Conservation (phyloP, 768 basidiomycete genomes). For the Macrolepiota fuliginosa region DNA sequence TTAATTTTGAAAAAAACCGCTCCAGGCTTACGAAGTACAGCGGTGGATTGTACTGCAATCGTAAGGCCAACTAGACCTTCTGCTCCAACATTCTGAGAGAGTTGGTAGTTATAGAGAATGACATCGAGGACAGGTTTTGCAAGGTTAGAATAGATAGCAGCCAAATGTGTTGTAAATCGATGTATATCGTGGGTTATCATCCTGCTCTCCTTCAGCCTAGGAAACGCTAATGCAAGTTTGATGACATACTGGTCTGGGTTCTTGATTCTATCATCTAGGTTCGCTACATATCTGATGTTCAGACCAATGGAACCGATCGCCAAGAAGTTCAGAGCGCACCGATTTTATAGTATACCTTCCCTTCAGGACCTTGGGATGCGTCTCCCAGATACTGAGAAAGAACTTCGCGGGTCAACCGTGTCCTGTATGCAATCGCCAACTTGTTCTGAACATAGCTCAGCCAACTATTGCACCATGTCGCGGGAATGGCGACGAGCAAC, state of each 20-base stretch:
- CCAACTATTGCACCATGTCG: conserved; percentile 93
- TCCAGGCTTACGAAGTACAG: conserved; percentile 65
- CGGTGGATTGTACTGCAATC: conserved; percentile 79
- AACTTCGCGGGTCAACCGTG: conserved; percentile 80
- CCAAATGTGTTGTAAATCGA: conserved; percentile 85
- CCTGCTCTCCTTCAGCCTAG: conserved; percentile 35
- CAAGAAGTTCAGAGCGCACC: conserved; percentile 40
- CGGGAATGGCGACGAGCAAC: conserved; percentile 90
- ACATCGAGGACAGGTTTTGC: conserved; percentile 93
- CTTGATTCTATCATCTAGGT: conserved; percentile 93
- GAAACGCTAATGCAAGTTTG: background rate
- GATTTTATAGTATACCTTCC: conserved; percentile 93
- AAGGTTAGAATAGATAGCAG: conserved; percentile 91
- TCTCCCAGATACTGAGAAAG: conserved; percentile 83
- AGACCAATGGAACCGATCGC: background rate
- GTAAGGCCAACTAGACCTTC: conserved; percentile 87
- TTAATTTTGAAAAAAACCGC: background rate
- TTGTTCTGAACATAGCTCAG: conserved; percentile 93
- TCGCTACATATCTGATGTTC: conserved; percentile 48
- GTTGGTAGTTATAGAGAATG: conserved; percentile 93
- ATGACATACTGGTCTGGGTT: conserved; percentile 83
- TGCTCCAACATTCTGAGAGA: conserved; percentile 91
- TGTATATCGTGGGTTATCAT: conserved; percentile 97
- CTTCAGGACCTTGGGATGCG: conserved; percentile 57
- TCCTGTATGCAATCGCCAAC: conserved; percentile 84